phyloP scores from a whole-genome alignment of 306 rosid genomes.

The Corylus americana region DNA sequence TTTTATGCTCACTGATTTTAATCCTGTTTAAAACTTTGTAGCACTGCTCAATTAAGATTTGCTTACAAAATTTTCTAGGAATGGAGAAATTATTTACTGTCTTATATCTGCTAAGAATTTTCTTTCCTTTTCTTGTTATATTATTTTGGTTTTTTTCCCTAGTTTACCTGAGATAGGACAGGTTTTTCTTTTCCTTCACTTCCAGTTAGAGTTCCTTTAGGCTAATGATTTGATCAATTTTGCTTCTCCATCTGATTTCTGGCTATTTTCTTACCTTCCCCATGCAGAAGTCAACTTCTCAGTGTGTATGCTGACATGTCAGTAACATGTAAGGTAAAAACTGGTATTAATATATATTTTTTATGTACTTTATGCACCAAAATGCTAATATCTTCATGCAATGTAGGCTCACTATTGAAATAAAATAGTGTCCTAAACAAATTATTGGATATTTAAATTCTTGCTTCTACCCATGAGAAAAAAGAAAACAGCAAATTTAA shows the following conservation, averaged over 20 bases:
- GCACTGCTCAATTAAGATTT: background rate
- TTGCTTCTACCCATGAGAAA: background rate
- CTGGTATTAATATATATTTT: background rate
- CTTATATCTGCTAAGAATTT: background rate
- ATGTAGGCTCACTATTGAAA: background rate
- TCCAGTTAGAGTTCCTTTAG: conserved; percentile 11
- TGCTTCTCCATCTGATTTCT: conserved; percentile 19
- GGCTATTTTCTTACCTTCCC: conserved; percentile 16
- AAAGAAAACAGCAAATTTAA: background rate
- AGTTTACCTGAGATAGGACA: background rate
- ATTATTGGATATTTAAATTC: background rate
- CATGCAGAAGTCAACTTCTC: conserved; percentile 88
- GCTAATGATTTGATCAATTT: conserved; percentile 17
- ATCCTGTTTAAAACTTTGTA: background rate
- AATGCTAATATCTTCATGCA: background rate
- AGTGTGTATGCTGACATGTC: conserved; percentile 99
- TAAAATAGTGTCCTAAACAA: background rate
- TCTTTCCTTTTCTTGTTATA: background rate
- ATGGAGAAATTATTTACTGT: background rate
- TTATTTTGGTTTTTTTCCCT: background rate
- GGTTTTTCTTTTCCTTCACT: background rate
- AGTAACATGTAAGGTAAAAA: conserved; percentile 81
- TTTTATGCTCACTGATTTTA: background rate
- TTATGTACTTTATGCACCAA: conserved; percentile 17
- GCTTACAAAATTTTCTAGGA: background rate